Conservation (phyloP, 2,329 filamentous ascomycete genomes). For the Nemania sp. region DNA sequence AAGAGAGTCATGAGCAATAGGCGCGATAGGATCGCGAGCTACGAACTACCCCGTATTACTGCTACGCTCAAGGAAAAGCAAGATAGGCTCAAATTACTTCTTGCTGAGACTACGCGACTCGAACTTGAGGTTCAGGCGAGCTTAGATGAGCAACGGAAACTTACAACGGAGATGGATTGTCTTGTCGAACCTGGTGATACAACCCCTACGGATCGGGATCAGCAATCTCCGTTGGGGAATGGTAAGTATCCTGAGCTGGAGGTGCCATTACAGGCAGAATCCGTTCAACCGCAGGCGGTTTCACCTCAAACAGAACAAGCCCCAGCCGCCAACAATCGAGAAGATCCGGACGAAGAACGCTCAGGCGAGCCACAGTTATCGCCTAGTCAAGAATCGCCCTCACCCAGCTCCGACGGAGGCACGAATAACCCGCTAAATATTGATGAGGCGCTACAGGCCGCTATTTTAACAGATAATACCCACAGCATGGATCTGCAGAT, state of each 20-base stretch:
- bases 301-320: neutral
- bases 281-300: neutral
- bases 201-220: constrained; percentile 15
- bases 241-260: constrained; percentile 24
- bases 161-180: constrained; percentile 40
- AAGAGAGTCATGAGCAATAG: constrained; percentile 26
- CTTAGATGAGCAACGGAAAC: constrained; percentile 41
- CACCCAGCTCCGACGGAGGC: neutral
- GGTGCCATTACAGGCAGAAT: neutral
- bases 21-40: constrained; percentile 45
- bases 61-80: constrained; percentile 50
- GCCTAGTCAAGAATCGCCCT: neutral
- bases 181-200: constrained; percentile 39
- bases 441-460: constrained; percentile 21
- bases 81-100: constrained; percentile 51
- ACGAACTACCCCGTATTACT: constrained; percentile 46
- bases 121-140: constrained; percentile 51
- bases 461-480: constrained; percentile 17
- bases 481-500: constrained; percentile 14
- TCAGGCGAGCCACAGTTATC: neutral
- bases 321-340: neutral
- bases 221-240: constrained; percentile 14
- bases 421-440: constrained; percentile 5
- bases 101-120: constrained; percentile 53
- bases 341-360: neutral